phyloP scores from a whole-genome alignment of 352 stramenopile species.

The Phytophthora ramorum region DNA sequence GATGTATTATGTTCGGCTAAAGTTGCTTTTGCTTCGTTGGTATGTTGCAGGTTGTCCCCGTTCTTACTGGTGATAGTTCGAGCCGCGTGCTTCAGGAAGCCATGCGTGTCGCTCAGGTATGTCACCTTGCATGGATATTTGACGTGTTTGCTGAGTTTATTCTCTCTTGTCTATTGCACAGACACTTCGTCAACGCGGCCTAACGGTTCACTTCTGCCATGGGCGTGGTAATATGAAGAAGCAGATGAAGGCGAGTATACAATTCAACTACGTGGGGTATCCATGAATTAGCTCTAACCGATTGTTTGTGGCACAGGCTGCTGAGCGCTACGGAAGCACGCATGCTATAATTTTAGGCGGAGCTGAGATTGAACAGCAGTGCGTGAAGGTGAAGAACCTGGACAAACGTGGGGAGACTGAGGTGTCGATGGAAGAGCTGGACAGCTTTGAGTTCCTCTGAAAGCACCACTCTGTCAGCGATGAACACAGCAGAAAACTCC shows the following conservation, averaged over 20 bases:
- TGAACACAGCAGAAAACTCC: neutral
- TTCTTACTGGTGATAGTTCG: conserved; percentile 52
- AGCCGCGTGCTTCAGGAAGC: conserved; percentile 64
- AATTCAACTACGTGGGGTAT: neutral
- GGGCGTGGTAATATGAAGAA: conserved; percentile 86
- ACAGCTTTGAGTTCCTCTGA: conserved; percentile 42
- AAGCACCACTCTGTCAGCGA: neutral
- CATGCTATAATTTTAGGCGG: conserved; percentile 80
- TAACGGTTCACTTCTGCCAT: conserved; percentile 87
- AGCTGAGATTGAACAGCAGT: conserved; percentile 65
- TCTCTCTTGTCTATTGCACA: conserved; percentile 15
- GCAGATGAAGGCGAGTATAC: conserved; percentile 78
- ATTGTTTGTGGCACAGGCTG: conserved; percentile 43
- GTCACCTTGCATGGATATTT: neutral
- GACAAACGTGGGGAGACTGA: conserved; percentile 57
- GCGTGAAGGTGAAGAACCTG: conserved; percentile 85
- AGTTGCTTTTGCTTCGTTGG: conserved; percentile 1
- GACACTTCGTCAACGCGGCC: conserved; percentile 60
- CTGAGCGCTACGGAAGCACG: conserved; percentile 70
- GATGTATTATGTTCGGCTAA: conserved; percentile 8
- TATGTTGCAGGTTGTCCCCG: conserved; percentile 66
- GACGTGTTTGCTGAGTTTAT: neutral
- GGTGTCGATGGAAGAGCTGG: conserved; percentile 44
- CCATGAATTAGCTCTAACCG: conserved; percentile 1
- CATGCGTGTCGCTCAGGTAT: conserved; percentile 69